Conservation (phyloP, 768 basidiomycete species). For the Pilatotrama ljubarskyi region DNA sequence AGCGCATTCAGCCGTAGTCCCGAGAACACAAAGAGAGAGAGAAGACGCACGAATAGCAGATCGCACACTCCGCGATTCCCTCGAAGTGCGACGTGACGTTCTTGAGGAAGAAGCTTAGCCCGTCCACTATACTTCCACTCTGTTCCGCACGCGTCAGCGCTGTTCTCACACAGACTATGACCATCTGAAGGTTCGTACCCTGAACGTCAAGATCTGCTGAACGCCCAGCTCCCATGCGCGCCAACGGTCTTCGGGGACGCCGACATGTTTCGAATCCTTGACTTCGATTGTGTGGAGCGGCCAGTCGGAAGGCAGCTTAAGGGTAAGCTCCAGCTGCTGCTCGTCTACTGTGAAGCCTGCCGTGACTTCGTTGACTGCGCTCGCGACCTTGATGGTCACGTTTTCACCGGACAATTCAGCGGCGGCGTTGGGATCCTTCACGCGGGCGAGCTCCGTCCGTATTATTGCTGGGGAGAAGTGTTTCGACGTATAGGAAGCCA, state of each 20-base stretch:
- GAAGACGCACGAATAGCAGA: constrained; percentile 82
- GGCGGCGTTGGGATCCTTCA: constrained; percentile 54
- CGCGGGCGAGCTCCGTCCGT: constrained; percentile 72
- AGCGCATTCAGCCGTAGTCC: no score
- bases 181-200: constrained; percentile 52
- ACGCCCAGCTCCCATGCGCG: constrained; percentile 91
- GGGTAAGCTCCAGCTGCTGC: constrained; percentile 84
- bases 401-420: constrained; percentile 74
- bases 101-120: constrained; percentile 86
- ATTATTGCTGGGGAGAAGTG: constrained; percentile 92
- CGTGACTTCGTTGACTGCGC: constrained; percentile 74
- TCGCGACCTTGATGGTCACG: constrained; percentile 75
- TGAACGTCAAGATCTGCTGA: constrained; percentile 85
- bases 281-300: constrained; percentile 87
- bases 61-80: constrained; percentile 94
- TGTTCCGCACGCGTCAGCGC: constrained; percentile 32
- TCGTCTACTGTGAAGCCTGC: constrained; percentile 90
- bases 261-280: constrained; percentile 80
- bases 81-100: constrained; percentile 93
- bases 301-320: constrained; percentile 88
- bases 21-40: not conserved
- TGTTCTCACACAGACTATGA: no score
- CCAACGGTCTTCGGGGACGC: constrained; percentile 89
- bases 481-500: constrained; percentile 76
- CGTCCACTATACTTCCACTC: constrained; percentile 92